Evolutionary conservation across 352 stramenopile genomes (phyloP).

Genomic region (Peronospora tabacina): DNA sequence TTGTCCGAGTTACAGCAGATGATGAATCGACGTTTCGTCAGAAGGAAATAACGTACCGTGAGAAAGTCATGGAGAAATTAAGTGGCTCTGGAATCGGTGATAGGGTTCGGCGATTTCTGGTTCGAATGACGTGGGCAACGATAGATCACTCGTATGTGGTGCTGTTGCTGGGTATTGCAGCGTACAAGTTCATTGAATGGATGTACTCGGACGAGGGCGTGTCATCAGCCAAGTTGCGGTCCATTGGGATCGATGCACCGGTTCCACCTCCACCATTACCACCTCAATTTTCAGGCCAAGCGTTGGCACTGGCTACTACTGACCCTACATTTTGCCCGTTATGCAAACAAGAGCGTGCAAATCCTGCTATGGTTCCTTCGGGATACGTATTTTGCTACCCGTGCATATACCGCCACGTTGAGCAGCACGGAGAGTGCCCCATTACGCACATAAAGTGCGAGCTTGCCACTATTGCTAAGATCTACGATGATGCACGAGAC

Average conservation of each 20-base stretch:
- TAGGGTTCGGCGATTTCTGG: slow-evolving; percentile 33
- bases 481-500: slow-evolving; percentile 69
- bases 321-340: slow-evolving; percentile 52
- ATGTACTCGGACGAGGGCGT: slow-evolving; percentile 82
- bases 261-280: slow-evolving; percentile 66
- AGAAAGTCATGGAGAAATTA: slow-evolving; percentile 43
- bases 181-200: slow-evolving; percentile 85
- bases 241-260: slow-evolving; percentile 46
- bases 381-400: slow-evolving; percentile 83
- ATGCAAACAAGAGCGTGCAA: slow-evolving; percentile 66
- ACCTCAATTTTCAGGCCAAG: slow-evolving; percentile 54
- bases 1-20: slow-evolving; percentile 61
- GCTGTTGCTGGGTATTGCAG: slow-evolving; percentile 62
- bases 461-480: slow-evolving; percentile 53
- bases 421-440: slow-evolving; percentile 60
- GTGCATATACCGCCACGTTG: slow-evolving; percentile 70
- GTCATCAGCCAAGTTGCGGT: slow-evolving; percentile 40
- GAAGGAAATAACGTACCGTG: slow-evolving; percentile 46
- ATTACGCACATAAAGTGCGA: slow-evolving; percentile 76
- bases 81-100: slow-evolving; percentile 35
- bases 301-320: slow-evolving; percentile 36
- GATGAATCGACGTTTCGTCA: slow-evolving; percentile 58
- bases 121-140: slow-evolving; percentile 53
- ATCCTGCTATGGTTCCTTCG: slow-evolving; percentile 61
- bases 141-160: slow-evolving; percentile 80